A percentile compares a stretch with the other conserved stretches of the same genome.
These are phyloP conservation scores for Geotrichum siamense DNA, from an alignment of 1,139 yeast species.

Conservation along the genomic window DNA sequence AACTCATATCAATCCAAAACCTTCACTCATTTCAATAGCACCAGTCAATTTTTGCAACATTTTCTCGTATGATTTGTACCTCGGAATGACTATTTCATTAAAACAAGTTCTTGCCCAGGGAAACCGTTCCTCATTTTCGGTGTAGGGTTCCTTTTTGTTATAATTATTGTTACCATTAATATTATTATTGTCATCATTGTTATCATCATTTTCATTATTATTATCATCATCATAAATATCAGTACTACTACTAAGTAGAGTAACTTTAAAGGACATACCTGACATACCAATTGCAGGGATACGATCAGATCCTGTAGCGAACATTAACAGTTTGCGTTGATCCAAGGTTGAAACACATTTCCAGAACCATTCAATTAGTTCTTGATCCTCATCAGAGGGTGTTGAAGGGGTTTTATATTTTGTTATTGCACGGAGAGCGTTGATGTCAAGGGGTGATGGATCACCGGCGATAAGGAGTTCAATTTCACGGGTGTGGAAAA, in stretches of 20 bases:
- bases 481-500: constrained; percentile 76
- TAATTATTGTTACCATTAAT: too few relatives aligned
- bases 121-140: constrained; percentile 40
- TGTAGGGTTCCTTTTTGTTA: too few relatives aligned
- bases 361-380: constrained; percentile 70
- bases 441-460: constrained; percentile 58
- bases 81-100: constrained; percentile 72
- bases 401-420: constrained; percentile 50
- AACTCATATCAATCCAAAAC: constrained; percentile 62
- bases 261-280: constrained; percentile 8
- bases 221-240: constrained; percentile 31
- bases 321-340: constrained; percentile 59
- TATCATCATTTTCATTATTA: too few relatives aligned
- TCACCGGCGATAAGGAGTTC: constrained; percentile 75
- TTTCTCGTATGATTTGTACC: constrained; percentile 48
- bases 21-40: constrained; percentile 75
- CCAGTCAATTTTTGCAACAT: constrained; percentile 48
- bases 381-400: neutral
- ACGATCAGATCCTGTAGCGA: constrained; percentile 86
- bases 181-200: neutral
- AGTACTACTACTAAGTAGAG: constrained; percentile 32
- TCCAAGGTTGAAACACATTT: constrained; percentile 43
- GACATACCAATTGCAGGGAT: constrained; percentile 83
- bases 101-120: constrained; percentile 93
- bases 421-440: constrained; percentile 61